Evolutionary conservation across 2,329 filamentous ascomycete genomes (phyloP).

Genomic region (Cryphonectria carpinicola): DNA sequence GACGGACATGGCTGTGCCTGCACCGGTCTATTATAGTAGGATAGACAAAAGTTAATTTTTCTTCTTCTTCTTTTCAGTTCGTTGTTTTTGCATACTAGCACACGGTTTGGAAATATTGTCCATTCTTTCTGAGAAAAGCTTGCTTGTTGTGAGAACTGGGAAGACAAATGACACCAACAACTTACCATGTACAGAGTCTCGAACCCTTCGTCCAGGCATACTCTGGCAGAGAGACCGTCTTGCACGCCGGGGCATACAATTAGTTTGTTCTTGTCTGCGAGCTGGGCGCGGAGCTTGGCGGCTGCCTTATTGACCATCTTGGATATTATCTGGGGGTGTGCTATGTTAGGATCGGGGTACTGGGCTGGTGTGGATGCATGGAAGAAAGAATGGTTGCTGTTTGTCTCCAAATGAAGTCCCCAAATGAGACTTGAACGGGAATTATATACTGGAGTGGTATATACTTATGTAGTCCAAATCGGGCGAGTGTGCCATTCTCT

Average conservation of each 20-base stretch:
- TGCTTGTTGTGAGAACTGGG: no score
- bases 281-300: conserved; percentile 45
- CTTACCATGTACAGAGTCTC: conserved; percentile 69
- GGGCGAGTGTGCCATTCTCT: background rate
- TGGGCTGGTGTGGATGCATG: background rate
- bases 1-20: conserved; percentile 61
- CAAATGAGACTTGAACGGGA: background rate
- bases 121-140: no score
- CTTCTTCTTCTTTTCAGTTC: no score
- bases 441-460: background rate
- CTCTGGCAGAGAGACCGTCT: conserved; percentile 67
- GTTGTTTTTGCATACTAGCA: no score
- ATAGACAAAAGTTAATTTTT: no score
- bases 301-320: conserved; percentile 33
- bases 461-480: background rate
- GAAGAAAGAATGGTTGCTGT: background rate
- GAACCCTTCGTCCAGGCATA: conserved; percentile 66
- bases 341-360: no score
- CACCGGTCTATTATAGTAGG: conserved; percentile 56
- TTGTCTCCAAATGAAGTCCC: background rate
- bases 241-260: conserved; percentile 69
- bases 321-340: conserved; percentile 24
- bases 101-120: no score
- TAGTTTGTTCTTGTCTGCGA: conserved; percentile 45
- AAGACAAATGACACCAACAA: background rate